phyloP scores from a whole-genome alignment of 1,284 basidiomycete genomes.

The Ustilago hordei region DNA sequence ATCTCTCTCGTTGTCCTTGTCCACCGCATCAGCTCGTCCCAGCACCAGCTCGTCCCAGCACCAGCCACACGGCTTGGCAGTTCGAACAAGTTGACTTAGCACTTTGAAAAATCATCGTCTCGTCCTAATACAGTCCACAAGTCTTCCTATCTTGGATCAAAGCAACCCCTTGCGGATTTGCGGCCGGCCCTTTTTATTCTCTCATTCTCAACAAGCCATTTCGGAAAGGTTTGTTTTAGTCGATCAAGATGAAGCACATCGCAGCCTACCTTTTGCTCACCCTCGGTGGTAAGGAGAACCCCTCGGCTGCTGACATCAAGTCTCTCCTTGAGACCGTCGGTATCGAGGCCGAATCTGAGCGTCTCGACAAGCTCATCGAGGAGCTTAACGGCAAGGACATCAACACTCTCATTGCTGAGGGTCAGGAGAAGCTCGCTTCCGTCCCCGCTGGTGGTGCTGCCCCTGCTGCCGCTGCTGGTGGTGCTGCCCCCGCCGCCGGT shows the following conservation, averaged over 20 bases:
- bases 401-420: conserved; percentile 87
- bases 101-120: conserved; percentile 48
- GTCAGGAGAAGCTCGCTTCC: conserved; percentile 91
- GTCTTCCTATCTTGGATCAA: conserved; percentile 78
- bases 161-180: conserved; percentile 67
- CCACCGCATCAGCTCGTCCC: background rate
- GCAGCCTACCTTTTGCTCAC: conserved; percentile 90
- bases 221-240: background rate
- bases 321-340: conserved; percentile 85
- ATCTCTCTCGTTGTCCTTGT: background rate
- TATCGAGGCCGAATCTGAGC: conserved; percentile 87
- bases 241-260: conserved; percentile 66
- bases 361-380: conserved; percentile 85
- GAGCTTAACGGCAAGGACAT: conserved; percentile 94
- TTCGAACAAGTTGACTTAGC: conserved; percentile 20
- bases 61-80: background rate
- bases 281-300: conserved; percentile 88
- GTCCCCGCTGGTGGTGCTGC: conserved; percentile 74
- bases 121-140: conserved; percentile 72
- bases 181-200: conserved; percentile 55
- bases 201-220: conserved; percentile 14
- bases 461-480: conserved; percentile 71
- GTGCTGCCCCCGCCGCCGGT: conserved; percentile 75
- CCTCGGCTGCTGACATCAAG: conserved; percentile 89
- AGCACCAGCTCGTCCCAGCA: no score